Conservation (phyloP, 2,329 filamentous ascomycete species). For the Endocalyx cinctus region DNA sequence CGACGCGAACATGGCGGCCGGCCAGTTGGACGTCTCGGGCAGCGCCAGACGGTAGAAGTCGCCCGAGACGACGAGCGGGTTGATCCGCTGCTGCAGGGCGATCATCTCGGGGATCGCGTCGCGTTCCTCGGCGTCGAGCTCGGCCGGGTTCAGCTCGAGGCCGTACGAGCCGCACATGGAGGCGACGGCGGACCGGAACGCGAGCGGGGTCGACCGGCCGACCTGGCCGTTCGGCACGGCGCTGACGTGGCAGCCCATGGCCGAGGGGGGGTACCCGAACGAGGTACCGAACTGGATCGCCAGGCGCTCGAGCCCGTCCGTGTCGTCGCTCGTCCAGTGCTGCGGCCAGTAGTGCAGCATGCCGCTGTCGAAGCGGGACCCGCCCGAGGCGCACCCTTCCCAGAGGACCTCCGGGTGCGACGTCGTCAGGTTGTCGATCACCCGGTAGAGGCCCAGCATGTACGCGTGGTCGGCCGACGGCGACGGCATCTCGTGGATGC, state of each 20-base stretch:
- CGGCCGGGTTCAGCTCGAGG: constrained; percentile 55
- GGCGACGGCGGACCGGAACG: constrained; percentile 60
- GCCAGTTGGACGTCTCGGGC: constrained; percentile 57
- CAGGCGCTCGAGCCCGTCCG: constrained; percentile 57
- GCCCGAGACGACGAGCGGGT: constrained; percentile 54
- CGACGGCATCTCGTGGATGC: constrained; percentile 54
- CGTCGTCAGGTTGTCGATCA: constrained; percentile 55
- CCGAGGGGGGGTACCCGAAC: constrained; percentile 55
- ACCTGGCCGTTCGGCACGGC: constrained; percentile 56
- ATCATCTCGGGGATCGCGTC: constrained; percentile 51
- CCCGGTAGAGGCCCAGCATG: constrained; percentile 59
- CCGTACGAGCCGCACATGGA: constrained; percentile 67
- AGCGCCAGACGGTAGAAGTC: constrained; percentile 56
- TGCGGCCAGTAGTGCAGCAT: constrained; percentile 62
- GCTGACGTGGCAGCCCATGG: constrained; percentile 64
- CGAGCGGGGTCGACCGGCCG: constrained; percentile 48
- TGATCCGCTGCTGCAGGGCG: constrained; percentile 48
- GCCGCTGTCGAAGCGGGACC: constrained; percentile 60
- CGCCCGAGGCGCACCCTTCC: constrained; percentile 63
- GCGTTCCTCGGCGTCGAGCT: constrained; percentile 47
- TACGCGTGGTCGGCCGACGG: constrained; percentile 53
- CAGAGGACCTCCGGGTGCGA: constrained; percentile 58
- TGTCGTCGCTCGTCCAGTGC: constrained; percentile 62
- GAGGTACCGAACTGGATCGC: constrained; percentile 61
- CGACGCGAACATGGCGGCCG: constrained; percentile 55